Base-by-base conservation (phyloP, 768 basidiomycete species). In the Russula sp. region DNA sequence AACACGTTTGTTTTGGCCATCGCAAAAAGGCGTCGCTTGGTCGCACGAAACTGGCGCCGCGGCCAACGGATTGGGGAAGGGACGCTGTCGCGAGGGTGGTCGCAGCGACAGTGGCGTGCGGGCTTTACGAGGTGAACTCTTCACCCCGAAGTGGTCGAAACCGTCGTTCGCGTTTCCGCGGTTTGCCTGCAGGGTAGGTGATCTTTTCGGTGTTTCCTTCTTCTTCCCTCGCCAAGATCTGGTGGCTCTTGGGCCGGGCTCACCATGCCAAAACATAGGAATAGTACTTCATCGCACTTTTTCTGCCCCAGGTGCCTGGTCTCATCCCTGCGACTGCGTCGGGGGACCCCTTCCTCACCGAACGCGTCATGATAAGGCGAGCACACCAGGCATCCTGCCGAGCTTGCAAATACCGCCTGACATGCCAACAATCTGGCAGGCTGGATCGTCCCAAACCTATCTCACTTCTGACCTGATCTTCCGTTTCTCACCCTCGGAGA, bases 401-500 rank as follows among this genome's bases (percentile, higher is more conserved):
- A 72, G 73, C 39, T 81, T 81, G 25, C 78, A 77, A 64, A 78
- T 79, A 5, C 84, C 83, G 3, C 82, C 82, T 10, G 80, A 79
- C 22, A 84, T 29, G 25, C 25, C 25, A 29, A 29, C 3, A 29
- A 29, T 29, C 25, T 1, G 25, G 25, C 25, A 29, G 25, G 25
- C 25, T 29, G 25, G 25, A 29, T 3, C 25, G 25, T 29, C 25
- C 25, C 25, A 29, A 29, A 29, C 25, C 25, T 29, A 29, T 29
- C 25, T 29, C 25, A 29, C 25, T 29, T 29, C 25, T 3, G 25
- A 29, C 25, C 3, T 29, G 25, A 29, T 29, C 25, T 29, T 29
- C 25, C 25, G 25, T 29, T 29, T 1, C 25, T 29, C 25, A 29
- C 3, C 25, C 25, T 3, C 25, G 25, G 25, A 29, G 25, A 29